These are phyloP conservation scores for Umbelopsis vinacea DNA, from an alignment of 192 early-diverging fungal genomes.

Conservation along the genomic window DNA sequence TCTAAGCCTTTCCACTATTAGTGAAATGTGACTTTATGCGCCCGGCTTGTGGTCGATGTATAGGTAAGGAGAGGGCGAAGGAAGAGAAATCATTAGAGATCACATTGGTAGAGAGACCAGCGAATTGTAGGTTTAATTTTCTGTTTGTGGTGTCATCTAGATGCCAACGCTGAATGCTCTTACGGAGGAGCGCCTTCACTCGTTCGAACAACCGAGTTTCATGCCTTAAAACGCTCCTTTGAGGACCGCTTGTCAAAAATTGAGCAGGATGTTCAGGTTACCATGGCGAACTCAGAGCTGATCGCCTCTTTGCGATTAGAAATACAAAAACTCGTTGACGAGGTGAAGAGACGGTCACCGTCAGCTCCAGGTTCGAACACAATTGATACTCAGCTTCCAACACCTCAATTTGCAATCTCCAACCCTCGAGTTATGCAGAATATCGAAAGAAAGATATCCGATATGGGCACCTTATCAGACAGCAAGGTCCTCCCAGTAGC, in stretches of 20 bases:
- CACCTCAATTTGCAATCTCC: background rate
- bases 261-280: slow-evolving; percentile 1
- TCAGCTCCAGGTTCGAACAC: background rate
- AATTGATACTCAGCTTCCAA: background rate
- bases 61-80: background rate
- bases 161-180: background rate
- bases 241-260: background rate
- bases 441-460: background rate
- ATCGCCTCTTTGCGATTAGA: background rate
- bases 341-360: background rate
- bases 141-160: background rate
- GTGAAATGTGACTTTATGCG: slow-evolving; percentile 20
- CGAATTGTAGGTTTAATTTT: background rate
- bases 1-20: background rate
- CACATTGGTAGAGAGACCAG: too few species aligned
- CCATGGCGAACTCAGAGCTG: background rate
- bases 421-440: background rate
- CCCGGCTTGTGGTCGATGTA: slow-evolving; percentile 13
- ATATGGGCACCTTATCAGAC: background rate
- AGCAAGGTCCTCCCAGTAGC: slow-evolving; percentile 1
- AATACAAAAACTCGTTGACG: slow-evolving; percentile 6
- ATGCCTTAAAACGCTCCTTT: slow-evolving; percentile 1
- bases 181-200: slow-evolving; percentile 11
- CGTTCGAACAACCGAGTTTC: slow-evolving; percentile 8
- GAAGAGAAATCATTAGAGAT: background rate